Base-by-base conservation (phyloP, 164 flowering plant genomes). In the Protea cynaroides region DNA sequence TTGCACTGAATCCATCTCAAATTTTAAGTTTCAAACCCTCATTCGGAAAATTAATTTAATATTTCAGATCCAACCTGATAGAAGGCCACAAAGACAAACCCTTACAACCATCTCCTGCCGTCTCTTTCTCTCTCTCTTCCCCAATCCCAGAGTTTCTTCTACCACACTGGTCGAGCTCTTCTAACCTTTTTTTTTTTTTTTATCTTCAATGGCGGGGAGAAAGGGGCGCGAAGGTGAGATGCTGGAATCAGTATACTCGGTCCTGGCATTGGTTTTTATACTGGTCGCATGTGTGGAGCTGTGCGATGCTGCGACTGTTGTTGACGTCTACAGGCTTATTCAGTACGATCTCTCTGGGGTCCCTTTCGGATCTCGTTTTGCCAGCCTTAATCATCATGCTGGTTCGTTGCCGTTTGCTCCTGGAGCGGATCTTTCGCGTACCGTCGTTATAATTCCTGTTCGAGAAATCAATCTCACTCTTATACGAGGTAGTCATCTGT, bases 311-410 rank as follows among this genome's bases (percentile, higher is more conserved):
- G 96, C 92, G 57, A 80, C 97, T n/a, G 96, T 80, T 68, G 86
- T 92, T 57, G 97, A 92, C 69, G 97, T 95, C 54, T 95, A 89
- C 78, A 87, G 99, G 17, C 87, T 95, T 17, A 92, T 92, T 47
- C 99, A 95, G 77, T 95, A 89, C 75, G 97, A 95, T 74, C 74
- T 95, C 72, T 71, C 89, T 65, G 96, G 97, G n/a, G 84, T 69
- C 11, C 97, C 97, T 0, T 88, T 83, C 59, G 99, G 99, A 80
- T 95, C 99, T 55, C 93, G 99, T 8, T 69, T 83, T 34, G 86
- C 97, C 21, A 63, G 69, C 22, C 83, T 95, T 69, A 95, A 92
- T 37, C 96, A 89, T 76, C 97, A 89, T 70, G 99, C 94, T 23
- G 80, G 76, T 11, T 88, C 94, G 50, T 64, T 81, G 49, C 82